Percentiles rank a stretch among this genome's conserved stretches.
Evolutionary conservation across 23 red algal genomes (phyloP).

Genomic region (Gracilariopsis chorda): DNA sequence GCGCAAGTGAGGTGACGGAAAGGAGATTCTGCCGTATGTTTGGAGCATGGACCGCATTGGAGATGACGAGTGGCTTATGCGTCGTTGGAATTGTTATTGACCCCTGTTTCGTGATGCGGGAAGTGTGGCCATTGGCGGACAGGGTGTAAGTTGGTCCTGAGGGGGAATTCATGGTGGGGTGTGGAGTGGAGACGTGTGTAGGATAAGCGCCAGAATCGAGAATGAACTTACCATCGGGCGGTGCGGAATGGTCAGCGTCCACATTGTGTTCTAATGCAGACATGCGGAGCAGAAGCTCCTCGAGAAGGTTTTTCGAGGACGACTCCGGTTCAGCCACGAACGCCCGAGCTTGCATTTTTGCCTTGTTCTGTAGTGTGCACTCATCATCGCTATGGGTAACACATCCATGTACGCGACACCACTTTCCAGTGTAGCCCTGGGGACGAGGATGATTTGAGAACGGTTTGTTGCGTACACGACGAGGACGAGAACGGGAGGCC

Average conservation of each 20-base stretch:
- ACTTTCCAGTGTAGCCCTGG: neutral
- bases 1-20: neutral
- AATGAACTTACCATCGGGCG: neutral
- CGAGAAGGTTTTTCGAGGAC: no score
- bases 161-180: neutral
- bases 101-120: neutral
- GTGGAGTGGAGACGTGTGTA: neutral
- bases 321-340: no score
- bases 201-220: conserved; percentile 13
- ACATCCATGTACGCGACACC: neutral
- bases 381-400: neutral
- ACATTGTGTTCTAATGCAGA: neutral
- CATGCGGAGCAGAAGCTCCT: no score
- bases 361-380: no score
- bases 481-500: neutral
- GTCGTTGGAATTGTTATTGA: neutral
- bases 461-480: neutral
- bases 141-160: neutral
- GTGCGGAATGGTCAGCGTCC: neutral
- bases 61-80: neutral
- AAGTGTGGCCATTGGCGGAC: neutral
- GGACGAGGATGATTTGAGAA: neutral
- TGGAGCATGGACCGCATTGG: neutral
- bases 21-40: neutral
- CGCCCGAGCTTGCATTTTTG: no score